Conservation (phyloP, 2,329 filamentous ascomycete species). For the Sclerotinia minor region DNA sequence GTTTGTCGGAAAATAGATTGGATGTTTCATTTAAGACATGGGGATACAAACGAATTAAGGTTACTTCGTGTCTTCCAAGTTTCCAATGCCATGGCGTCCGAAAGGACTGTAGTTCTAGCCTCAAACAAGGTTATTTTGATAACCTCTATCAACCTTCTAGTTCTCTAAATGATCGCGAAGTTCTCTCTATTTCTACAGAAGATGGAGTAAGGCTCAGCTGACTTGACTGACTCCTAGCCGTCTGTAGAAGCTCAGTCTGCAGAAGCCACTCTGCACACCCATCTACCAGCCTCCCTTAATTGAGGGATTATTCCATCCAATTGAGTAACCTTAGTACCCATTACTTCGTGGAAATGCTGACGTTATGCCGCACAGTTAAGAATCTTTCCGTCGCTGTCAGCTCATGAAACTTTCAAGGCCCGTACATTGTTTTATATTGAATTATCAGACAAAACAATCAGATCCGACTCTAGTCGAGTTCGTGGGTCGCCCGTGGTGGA, state of each 20-base stretch:
- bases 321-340: neutral
- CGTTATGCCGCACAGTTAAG: neutral
- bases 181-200: neutral
- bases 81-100: neutral
- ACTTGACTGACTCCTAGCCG: neutral
- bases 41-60: neutral
- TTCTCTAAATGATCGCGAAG: neutral
- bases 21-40: neutral
- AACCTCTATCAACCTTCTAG: neutral
- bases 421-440: too few relatives aligned
- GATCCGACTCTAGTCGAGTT: neutral
- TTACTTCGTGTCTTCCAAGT: conserved; percentile 7
- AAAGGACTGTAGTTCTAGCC: neutral
- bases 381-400: neutral
- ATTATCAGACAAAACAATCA: neutral
- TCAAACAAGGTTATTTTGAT: neutral
- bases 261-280: conserved; percentile 10
- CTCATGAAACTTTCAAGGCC: neutral
- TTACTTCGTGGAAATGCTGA: conserved; percentile 2
- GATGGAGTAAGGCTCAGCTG: conserved; percentile 1
- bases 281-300: conserved; percentile 8
- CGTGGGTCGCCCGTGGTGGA: neutral
- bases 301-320: conserved; percentile 2
- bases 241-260: neutral
- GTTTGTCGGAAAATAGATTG: neutral